Evolutionary conservation across 1,284 basidiomycete species (phyloP), one percentile per base, ranked within the genome.

Genomic region (Apiotrichum brassicae): DNA sequence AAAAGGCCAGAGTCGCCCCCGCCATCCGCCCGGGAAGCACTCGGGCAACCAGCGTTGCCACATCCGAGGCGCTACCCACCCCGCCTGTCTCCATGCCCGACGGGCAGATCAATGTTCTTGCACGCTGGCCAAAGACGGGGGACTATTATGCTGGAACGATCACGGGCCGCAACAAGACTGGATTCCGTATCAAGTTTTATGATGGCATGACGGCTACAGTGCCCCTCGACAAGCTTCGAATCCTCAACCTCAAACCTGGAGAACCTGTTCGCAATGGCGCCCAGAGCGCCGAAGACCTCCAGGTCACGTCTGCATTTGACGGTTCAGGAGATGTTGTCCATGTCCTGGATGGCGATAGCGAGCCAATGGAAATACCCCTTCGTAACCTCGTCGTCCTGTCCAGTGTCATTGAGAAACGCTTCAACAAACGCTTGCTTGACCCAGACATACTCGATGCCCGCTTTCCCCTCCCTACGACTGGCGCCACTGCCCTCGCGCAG

Each of bases 111-210:
- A 49, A 50, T 2, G 56, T 58, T 4, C 53, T 58, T 6, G 52
- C 46, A 1, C 16, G 34, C 13, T 58, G 56, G 55, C 18, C 19
- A 6, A 35, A 49, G 24, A 49, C 42, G 6, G 22, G 39, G 12
- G 44, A 41, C 23, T 58, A 50, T 35, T 52, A 49, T 25, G 47
- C 48, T 8, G 56, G 53, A 11, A 58, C 52, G 1, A 36, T 58
- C 20, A 25, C 25, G 1, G 48, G 24, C 9, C 52, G 52, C 18
- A 52, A 43, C 14, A 41, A 24, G 7, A 37, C 23, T 6, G 48
- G 49, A 3, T 53, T 40, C 39, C 16, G 39, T 1, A 39, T 58
- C 23, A 25, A 42, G 24, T 58, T 58, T 23, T 52, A 52, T 26
- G 56, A 54, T 26, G 44, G 45, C 0, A 8, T 33, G 13, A 35